Percentiles rank a stretch among this genome's conserved stretches.
phyloP scores from a whole-genome alignment of 208 protist species.

The Wallacemonas rigidus region DNA sequence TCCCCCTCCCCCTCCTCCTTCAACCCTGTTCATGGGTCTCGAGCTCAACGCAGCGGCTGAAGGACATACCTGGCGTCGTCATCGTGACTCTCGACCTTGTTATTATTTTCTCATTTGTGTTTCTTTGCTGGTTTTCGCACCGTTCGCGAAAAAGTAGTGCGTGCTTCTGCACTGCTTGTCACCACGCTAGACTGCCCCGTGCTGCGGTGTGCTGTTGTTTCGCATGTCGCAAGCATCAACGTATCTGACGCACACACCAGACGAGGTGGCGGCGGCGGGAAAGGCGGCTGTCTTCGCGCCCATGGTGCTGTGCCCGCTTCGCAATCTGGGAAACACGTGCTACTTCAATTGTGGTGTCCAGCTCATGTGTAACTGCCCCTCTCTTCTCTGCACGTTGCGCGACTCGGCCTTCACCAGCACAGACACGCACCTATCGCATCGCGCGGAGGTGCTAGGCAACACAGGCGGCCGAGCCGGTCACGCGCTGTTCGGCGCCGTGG shows the following conservation, averaged over 20 bases:
- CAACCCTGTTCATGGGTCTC: too few relatives aligned
- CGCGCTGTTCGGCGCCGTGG: constrained; percentile 50
- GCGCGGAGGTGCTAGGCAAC: constrained; percentile 27
- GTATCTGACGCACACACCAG: not conserved
- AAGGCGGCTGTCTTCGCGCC: constrained; percentile 36
- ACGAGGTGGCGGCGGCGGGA: constrained; percentile 14
- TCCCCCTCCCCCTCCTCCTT: too few relatives aligned
- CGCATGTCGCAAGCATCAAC: too few relatives aligned
- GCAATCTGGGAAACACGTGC: constrained; percentile 98
- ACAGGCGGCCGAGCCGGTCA: constrained; percentile 34
- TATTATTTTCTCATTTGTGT: too few relatives aligned
- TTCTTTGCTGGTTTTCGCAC: too few relatives aligned
- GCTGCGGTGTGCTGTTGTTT: too few relatives aligned
- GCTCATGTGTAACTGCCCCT: constrained; percentile 89
- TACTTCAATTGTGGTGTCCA: constrained; percentile 97
- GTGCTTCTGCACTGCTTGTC: too few relatives aligned
- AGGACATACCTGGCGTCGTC: too few relatives aligned
- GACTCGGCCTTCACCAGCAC: constrained; percentile 35
- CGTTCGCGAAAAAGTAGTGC: too few relatives aligned
- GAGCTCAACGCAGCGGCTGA: too few relatives aligned
- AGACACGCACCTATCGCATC: not conserved
- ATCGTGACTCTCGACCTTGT: too few relatives aligned
- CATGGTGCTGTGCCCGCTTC: constrained; percentile 78
- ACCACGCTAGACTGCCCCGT: too few relatives aligned
- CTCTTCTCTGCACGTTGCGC: constrained; percentile 67